Evolutionary conservation across 768 basidiomycete species (phyloP), one percentile per base, ranked within the genome.

Genomic region (Boletus speciosus): DNA sequence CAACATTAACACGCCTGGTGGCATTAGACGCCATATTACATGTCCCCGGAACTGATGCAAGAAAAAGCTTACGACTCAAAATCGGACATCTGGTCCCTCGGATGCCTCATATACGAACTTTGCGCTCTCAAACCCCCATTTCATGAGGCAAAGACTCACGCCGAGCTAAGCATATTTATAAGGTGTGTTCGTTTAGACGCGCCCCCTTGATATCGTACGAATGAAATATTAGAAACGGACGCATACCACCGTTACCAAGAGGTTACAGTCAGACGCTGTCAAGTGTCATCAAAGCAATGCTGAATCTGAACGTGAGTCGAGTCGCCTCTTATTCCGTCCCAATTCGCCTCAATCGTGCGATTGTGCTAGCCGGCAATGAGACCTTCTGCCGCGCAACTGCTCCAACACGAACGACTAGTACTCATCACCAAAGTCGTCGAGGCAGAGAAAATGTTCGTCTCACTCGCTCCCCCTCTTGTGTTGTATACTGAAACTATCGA

Each of bases 31-130:
- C 97, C 97, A 4, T 95, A 98, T 68, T 98, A 99, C 75, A 98
- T 99, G 97, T 97, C 94, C 1, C 97, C 97, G 0, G 96, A 99
- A 70, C 80, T 98, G 34, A 93, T 98, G 83, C 92, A 91, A 74
- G 96, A 98, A 68, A 94, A 92, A 68, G 84, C 92, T 4, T 99
- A 99, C 72, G 97, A 98, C 73, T 88, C 92, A 7, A 99, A 98
- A 74, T 93, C 91, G 0, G 97, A 99, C 66, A 98, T 99, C 45
- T 99, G 97, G 97, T 95, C 93, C 5, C 79, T 98, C 29, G 97
- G 97, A 1, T 99, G 97, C 72, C 79, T 98, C 31, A 91, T 98
- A 25, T 98, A 91, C 70, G 97, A 98, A 73, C 81, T 98, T 37
- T 98, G 96, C 59, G 93, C 96, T 0, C 78, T 94, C 49, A 89